Evolutionary conservation across 2,329 filamentous ascomycete species (phyloP).

Genomic region (Grosmannia serpens): DNA sequence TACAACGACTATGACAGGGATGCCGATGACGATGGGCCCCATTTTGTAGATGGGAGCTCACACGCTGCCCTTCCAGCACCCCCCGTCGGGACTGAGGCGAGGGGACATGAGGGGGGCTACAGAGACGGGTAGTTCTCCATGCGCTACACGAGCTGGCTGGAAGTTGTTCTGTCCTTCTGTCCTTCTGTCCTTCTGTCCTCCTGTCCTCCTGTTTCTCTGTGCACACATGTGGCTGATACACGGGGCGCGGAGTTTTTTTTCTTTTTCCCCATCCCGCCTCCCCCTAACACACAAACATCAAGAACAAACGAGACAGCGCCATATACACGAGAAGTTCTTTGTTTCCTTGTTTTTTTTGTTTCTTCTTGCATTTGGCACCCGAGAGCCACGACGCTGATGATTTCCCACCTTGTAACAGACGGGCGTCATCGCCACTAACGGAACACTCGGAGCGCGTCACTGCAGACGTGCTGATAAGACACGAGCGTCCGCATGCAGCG

Average conservation of each 20-base stretch:
- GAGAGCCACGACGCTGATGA: slow-evolving; percentile 26
- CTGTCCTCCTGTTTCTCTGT: background rate
- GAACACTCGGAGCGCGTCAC: background rate
- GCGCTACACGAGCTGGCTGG: background rate
- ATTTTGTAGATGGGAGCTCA: slow-evolving; percentile 35
- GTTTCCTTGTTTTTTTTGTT: background rate
- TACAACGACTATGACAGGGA: background rate
- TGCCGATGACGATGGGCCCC: slow-evolving; percentile 28
- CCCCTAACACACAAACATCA: background rate
- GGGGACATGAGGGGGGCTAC: slow-evolving; percentile 19
- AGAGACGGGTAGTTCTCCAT: background rate
- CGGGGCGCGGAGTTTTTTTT: background rate
- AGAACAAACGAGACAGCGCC: background rate
- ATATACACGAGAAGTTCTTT: slow-evolving; percentile 1
- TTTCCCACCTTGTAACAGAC: slow-evolving; percentile 28
- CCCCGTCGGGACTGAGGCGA: slow-evolving; percentile 24
- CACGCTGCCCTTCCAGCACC: slow-evolving; percentile 33
- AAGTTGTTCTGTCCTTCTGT: background rate
- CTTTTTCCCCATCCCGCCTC: background rate
- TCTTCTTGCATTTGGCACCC: background rate
- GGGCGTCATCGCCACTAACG: slow-evolving; percentile 22
- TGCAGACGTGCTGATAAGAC: too few species aligned
- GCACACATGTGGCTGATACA: background rate
- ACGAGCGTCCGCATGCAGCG: too few species aligned
- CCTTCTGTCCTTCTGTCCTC: background rate